Conservation (phyloP, 1,139 yeast species). For the Starmera stellimalicola region DNA sequence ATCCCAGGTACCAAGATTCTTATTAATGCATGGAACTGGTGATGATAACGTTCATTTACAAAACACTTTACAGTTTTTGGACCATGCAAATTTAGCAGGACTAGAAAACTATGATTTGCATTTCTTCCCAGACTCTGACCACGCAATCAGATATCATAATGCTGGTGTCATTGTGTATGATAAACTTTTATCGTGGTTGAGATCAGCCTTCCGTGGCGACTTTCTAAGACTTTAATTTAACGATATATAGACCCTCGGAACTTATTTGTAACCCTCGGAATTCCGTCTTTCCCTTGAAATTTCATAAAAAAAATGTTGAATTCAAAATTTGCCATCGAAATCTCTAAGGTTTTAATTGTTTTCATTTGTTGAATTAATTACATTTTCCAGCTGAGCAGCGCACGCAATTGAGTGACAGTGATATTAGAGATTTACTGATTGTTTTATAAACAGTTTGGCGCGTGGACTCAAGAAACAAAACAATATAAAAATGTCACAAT, state of each 20-base stretch:
- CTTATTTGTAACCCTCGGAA: not conserved
- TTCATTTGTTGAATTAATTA: not conserved
- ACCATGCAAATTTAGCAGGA: conserved; percentile 44
- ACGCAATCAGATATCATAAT: conserved; percentile 60
- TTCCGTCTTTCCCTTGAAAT: not conserved
- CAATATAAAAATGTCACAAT: conserved; percentile 10
- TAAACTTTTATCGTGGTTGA: conserved; percentile 51
- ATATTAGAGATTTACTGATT: too few relatives aligned
- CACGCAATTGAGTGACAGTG: too few relatives aligned
- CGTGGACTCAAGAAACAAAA: not conserved
- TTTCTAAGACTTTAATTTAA: conserved; percentile 10
- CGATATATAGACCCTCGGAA: not conserved
- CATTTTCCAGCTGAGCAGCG: not conserved
- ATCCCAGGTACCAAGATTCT: conserved; percentile 45
- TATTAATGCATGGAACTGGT: conserved; percentile 73
- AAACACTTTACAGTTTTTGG: conserved; percentile 55
- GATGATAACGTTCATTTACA: conserved; percentile 81
- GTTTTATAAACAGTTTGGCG: too few relatives aligned
- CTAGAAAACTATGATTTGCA: conserved; percentile 67
- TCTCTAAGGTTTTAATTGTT: not conserved
- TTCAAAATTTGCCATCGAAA: not conserved
- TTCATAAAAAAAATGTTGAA: too few relatives aligned
- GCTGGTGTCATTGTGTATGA: conserved; percentile 61
- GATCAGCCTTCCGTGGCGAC: conserved; percentile 42
- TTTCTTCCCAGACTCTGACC: conserved; percentile 76